These are phyloP conservation scores for Phytophthora vignae DNA, from an alignment of 352 stramenopile species.

Conservation along the genomic window DNA sequence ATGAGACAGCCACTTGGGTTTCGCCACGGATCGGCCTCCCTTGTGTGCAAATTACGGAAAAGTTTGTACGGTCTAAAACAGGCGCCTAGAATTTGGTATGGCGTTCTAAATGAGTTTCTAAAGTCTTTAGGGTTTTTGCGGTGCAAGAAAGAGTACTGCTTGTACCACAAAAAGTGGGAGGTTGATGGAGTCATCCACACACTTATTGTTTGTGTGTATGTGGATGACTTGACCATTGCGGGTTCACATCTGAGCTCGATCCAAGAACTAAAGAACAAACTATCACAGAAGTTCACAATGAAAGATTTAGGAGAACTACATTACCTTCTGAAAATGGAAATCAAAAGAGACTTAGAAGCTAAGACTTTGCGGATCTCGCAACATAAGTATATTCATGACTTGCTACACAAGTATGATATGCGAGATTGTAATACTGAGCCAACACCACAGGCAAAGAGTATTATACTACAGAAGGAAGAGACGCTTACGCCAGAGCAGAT, in stretches of 20 bases:
- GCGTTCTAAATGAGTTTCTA: conserved; percentile 7
- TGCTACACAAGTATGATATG: conserved; percentile 16
- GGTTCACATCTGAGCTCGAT: too few relatives aligned
- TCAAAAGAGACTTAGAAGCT: conserved; percentile 1
- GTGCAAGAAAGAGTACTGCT: conserved; percentile 20
- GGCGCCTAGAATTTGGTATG: conserved; percentile 19
- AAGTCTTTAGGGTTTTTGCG: not conserved
- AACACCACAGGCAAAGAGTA: conserved; percentile 16
- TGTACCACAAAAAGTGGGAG: conserved; percentile 23
- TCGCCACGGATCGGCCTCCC: not conserved
- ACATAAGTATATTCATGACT: conserved; percentile 13
- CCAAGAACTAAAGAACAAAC: too few relatives aligned
- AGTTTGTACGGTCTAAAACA: conserved; percentile 20
- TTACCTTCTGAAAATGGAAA: conserved; percentile 19
- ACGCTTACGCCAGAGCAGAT: conserved; percentile 2
- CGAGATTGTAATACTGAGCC: not conserved
- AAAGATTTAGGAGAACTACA: too few relatives aligned
- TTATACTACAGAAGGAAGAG: conserved; percentile 7
- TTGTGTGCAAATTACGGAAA: conserved; percentile 20
- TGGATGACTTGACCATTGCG: too few relatives aligned
- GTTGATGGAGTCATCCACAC: not conserved
- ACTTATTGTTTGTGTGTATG: too few relatives aligned
- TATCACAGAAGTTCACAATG: too few relatives aligned
- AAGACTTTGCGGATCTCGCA: conserved; percentile 3
- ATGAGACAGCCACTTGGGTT: conserved; percentile 19